phyloP scores from a whole-genome alignment of 495 filamentous ascomycete species.

The Melanomma pulvis-pyrius region DNA sequence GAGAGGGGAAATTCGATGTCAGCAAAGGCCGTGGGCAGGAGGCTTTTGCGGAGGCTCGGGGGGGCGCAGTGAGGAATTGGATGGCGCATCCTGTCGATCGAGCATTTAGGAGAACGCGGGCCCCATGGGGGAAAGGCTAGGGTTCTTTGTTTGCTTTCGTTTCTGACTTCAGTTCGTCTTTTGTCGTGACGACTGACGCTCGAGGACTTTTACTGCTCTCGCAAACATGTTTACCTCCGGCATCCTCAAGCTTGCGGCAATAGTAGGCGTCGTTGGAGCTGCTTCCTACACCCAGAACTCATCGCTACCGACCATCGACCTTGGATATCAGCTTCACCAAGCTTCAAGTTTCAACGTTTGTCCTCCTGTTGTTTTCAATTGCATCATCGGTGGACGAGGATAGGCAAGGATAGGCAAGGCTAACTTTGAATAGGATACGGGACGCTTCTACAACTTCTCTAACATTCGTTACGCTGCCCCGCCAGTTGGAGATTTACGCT shows the following conservation, averaged over 20 bases:
- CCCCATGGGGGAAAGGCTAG: background rate
- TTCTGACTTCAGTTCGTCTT: background rate
- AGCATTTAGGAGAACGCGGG: background rate
- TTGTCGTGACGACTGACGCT: too few relatives aligned
- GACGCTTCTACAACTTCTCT: conserved; percentile 38
- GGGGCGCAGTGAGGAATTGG: background rate
- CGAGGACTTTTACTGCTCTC: too few relatives aligned
- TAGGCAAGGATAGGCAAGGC: background rate
- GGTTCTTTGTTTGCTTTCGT: background rate
- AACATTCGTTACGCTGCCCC: conserved; percentile 40
- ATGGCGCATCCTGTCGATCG: background rate
- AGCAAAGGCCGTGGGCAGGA: background rate
- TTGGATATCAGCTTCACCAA: conserved; percentile 35
- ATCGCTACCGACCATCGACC: conserved; percentile 30
- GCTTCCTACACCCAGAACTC: conserved; percentile 8
- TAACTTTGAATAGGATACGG: conserved; percentile 25
- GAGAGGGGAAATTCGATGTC: background rate
- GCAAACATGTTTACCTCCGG: background rate
- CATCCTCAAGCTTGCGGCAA: conserved; percentile 2
- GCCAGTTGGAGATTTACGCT: conserved; percentile 31
- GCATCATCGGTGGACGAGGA: background rate
- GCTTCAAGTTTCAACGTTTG: conserved; percentile 36
- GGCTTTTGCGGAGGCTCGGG: background rate
- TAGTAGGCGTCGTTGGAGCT: background rate
- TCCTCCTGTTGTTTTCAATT: background rate